Base-by-base conservation (phyloP, 768 basidiomycete species). In the Calocybe indica region DNA sequence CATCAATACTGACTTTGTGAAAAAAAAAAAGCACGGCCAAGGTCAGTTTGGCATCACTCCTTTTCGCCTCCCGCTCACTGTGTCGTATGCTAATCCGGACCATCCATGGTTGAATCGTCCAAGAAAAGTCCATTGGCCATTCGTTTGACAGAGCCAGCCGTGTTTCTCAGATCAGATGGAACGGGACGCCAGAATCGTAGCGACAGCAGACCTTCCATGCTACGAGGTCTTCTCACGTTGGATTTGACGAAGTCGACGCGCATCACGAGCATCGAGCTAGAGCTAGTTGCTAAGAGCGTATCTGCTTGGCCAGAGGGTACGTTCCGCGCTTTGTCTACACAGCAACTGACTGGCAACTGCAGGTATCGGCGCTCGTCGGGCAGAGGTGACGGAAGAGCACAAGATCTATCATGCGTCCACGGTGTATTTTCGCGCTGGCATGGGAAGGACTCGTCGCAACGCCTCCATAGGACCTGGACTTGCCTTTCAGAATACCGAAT, bases 231-330 rank as follows among this genome's bases (percentile, higher is more conserved):
- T 10, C 68, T 88, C 46, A 77, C 78, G 1, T 60, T 76, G 12
- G 68, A 73, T 28, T 63, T 78, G 8, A 69, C 71, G 30, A 95
- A 95, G 61, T 82, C 92, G 0, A 92, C 82, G 45, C 83, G 83
- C 62, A 83, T 99, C 54, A 83, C 86, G 31, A 87, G 83, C 57
- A 93, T 99, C 48, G 84, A 85, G 47, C 72, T 96, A 35, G 80
- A 84, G 61, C 67, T 99, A 14, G 71, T 82, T 39, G 93, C 88
- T 2, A 85, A 73, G 49, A 73, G 83, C 2, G 67, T 73, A 15
- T 87, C 83, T 4, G 76, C 81, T 34, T 96, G 92, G 85, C 83
- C 86, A 2, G 92, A 96, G 76, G 90, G 94, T 92, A 51, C 44
- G 74, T 61, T 9, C 45, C 32, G 31, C 33, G 33, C 39, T 31